phyloP scores from a whole-genome alignment of 139 green algal genomes.

The Asterochloris sp. region DNA sequence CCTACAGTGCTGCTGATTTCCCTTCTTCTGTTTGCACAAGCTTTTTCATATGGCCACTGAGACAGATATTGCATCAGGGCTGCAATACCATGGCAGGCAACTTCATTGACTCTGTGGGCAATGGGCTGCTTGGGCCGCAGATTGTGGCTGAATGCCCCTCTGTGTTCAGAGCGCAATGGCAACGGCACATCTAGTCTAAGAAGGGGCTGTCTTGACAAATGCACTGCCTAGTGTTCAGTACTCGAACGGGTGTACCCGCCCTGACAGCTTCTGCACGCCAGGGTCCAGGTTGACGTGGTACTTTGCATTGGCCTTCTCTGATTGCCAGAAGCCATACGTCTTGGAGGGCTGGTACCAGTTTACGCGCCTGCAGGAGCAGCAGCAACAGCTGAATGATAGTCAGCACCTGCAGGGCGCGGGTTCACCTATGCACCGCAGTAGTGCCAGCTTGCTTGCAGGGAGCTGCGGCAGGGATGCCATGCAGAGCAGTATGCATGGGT shows the following conservation, averaged over 20 bases:
- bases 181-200: too few species aligned
- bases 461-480: not conserved
- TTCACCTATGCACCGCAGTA: not conserved
- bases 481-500: not conserved
- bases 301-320: slow-evolving; percentile 17
- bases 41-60: too few species aligned
- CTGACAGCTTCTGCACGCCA: slow-evolving; percentile 2
- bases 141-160: too few species aligned
- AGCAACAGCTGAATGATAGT: not conserved
- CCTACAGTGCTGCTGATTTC: too few species aligned
- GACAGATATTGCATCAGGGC: too few species aligned
- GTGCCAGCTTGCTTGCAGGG: not conserved
- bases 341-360: slow-evolving; percentile 28
- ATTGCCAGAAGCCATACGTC: slow-evolving; percentile 27
- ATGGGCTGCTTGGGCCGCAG: too few species aligned
- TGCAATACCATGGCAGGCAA: too few species aligned
- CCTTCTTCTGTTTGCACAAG: too few species aligned
- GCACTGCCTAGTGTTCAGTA: not conserved
- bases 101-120: too few species aligned
- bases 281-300: slow-evolving; percentile 22
- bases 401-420: not conserved
- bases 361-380: slow-evolving; percentile 12
- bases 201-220: too few species aligned
- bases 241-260: slow-evolving; percentile 1
- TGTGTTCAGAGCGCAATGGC: too few species aligned